Base-by-base conservation (phyloP, 1,139 yeast genomes). In the Pichia sp. region DNA sequence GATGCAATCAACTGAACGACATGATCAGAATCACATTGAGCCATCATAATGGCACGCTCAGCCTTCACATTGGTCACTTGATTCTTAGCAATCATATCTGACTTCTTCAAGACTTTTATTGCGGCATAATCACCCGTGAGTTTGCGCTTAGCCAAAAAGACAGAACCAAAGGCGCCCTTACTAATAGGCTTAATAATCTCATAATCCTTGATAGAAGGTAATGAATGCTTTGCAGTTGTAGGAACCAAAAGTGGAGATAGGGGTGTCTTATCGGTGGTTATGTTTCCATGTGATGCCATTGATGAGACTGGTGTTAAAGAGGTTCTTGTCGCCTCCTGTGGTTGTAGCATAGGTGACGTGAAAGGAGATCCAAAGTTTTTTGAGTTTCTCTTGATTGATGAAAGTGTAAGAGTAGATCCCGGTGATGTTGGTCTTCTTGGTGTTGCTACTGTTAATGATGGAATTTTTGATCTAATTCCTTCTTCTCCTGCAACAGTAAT, bases 101-200 rank as follows among this genome's bases (percentile, higher is more conserved):
- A 74, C 58, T 93, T 93, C 49, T 81, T 84, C 45, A 93, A 64
- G n/a, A 88, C 93, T 56, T 93, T 93, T 42, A 93, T 87, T 1
- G 99, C 98, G 49, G 84, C 93, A 56, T 87, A 84, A 45, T 93
- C 98, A 3, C 97, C 96, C 0, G 97, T 91, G 12, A 82, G 59
- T 49, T 77, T 80, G 49, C 93, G 72, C 45, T 80, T 75, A 0
- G 96, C 91, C 14, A 93, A 64, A 55, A 79, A 91, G 1, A 93
- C 99, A 27, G 94, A 82, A 0, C 98, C 98, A 66, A 88, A 93
- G 0, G 99, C 98, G 22, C 99, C 99, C 54, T 86, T 85, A 54
- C 96, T 84, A 36, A 93, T 87, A 0, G 98, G 96, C 53, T 87
- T 87, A 39, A 93, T 66, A 24, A 91, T 77, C 49, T 86, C 96